Conservation (phyloP, 805 yeast species). For the Myxozyma vanderwaltii region DNA sequence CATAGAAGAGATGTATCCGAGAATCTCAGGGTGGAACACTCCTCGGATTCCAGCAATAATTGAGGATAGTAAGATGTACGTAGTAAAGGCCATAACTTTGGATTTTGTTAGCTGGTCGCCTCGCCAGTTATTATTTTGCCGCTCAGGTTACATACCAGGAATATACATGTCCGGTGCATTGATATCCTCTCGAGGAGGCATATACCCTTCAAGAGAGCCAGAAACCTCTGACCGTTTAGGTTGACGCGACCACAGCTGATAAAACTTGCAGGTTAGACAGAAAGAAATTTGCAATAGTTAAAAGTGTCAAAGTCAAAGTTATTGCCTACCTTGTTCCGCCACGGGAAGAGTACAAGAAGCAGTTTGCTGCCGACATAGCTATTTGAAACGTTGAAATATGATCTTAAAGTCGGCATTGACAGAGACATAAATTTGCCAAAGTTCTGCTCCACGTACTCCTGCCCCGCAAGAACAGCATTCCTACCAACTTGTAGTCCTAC, state of each 20-base stretch:
- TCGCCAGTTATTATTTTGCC: too few species aligned
- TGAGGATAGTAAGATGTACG: slow-evolving; percentile 84
- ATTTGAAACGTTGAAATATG: slow-evolving; percentile 90
- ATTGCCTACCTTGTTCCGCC: slow-evolving; percentile 62
- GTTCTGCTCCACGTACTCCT: slow-evolving; percentile 75
- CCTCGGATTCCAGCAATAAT: slow-evolving; percentile 83
- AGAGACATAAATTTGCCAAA: slow-evolving; percentile 53
- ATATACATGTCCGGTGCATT: slow-evolving; percentile 97
- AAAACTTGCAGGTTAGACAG: slow-evolving; percentile 7
- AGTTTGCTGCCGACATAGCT: slow-evolving; percentile 78
- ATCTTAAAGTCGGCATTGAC: slow-evolving; percentile 58
- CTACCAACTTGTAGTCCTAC: slow-evolving; percentile 89
- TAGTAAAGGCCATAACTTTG: slow-evolving; percentile 79
- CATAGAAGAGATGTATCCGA: slow-evolving; percentile 84
- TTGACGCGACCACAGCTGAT: slow-evolving; percentile 35
- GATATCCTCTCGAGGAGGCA: slow-evolving; percentile 80
- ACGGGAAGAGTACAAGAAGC: slow-evolving; percentile 78
- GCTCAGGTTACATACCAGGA: slow-evolving; percentile 49
- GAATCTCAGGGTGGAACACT: slow-evolving; percentile 86
- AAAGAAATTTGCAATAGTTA: slow-evolving; percentile 59
- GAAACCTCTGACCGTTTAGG: slow-evolving; percentile 45
- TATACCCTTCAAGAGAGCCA: slow-evolving; percentile 51
- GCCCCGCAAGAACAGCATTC: slow-evolving; percentile 78
- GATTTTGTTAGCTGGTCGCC: too few species aligned
- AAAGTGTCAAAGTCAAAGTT: too few species aligned